These are phyloP conservation scores for Boletus semigastroideus DNA, from an alignment of 1,284 basidiomycete genomes.

Conservation along the genomic window DNA sequence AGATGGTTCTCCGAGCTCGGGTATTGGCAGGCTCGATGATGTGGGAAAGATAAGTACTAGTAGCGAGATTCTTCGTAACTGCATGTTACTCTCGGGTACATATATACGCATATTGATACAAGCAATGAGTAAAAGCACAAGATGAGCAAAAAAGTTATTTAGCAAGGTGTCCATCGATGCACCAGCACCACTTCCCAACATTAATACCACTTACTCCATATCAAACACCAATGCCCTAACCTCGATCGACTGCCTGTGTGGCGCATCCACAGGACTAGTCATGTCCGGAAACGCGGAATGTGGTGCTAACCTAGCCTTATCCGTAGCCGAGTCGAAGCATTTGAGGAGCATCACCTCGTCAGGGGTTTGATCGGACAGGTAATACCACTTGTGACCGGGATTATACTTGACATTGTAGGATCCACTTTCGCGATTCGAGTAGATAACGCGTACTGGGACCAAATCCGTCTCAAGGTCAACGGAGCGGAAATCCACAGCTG, in stretches of 20 bases:
- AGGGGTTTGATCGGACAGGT: slow-evolving; percentile 19
- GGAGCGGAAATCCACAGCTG: slow-evolving; percentile 44
- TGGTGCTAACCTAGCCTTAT: slow-evolving; percentile 41
- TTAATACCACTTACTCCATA: not conserved
- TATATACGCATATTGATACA: not conserved
- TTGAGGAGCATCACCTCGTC: slow-evolving; percentile 50
- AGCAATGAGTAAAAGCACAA: not conserved
- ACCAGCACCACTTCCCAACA: not conserved
- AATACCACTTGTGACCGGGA: slow-evolving; percentile 43
- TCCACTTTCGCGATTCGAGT: slow-evolving; percentile 35
- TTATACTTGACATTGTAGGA: slow-evolving; percentile 38
- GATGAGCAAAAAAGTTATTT: not conserved
- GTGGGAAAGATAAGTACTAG: too few relatives aligned
- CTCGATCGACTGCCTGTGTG: slow-evolving; percentile 28
- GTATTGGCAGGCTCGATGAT: too few relatives aligned
- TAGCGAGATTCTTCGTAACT: not conserved
- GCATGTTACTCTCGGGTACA: not conserved
- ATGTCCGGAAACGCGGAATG: slow-evolving; percentile 45
- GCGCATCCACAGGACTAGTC: slow-evolving; percentile 38
- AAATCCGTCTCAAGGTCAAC: slow-evolving; percentile 38
- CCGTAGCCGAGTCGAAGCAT: slow-evolving; percentile 42
- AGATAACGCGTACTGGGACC: slow-evolving; percentile 35
- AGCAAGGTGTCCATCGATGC: not conserved
- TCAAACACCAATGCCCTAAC: slow-evolving; percentile 22
- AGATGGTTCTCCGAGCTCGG: too few relatives aligned